Base-by-base conservation (phyloP, 2,329 filamentous ascomycete genomes). In the Huntiella omanensis region DNA sequence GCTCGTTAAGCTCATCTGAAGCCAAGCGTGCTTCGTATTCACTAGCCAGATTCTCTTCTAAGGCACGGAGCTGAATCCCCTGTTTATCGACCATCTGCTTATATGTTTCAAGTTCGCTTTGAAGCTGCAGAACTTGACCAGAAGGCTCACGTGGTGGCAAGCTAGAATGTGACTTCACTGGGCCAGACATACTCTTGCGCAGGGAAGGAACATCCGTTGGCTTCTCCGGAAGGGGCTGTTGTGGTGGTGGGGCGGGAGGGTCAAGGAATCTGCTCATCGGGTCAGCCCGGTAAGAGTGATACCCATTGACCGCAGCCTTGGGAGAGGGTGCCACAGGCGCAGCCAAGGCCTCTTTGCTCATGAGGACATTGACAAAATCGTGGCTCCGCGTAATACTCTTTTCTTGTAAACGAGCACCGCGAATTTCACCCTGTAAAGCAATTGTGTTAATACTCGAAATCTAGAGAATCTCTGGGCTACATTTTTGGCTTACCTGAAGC, bases 211-310 rank as follows among this genome's bases (percentile, higher is more conserved):
- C 75, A 60, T 93, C 85, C 11, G 48, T 49, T 0, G 88, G 88
- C 59, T 95, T 95, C 58, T 95, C 87, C 1, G 88, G 88, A 4
- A 96, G 67, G 11, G 88, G 88, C 54, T 93, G 87, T 54, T 93
- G 86, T 22, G 88, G 88, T 19, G 88, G 88, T 5, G 88, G 88
- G 16, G 87, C 88, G 3, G 88, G 88, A 43, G 88, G 88, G 49
- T 95, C 87, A 1, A 84, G 91, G 59, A 95, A 96, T 45, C 86
- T 75, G 4, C 83, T 75, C 55, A 91, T 88, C 36, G 78, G 67
- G 56, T 94, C 86, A 15, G 76, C 64, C 53, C 84, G 80, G 55
- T 74, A 73, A 0, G 70, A 64, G 6, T 70, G 55, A 17, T 67
- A 69, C 49, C 75, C 74, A 1, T 65, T 22, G 17, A 50, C 40